These are phyloP conservation scores for Taiozyma sp. DNA, from an alignment of 1,139 yeast genomes.

Conservation along the genomic window DNA sequence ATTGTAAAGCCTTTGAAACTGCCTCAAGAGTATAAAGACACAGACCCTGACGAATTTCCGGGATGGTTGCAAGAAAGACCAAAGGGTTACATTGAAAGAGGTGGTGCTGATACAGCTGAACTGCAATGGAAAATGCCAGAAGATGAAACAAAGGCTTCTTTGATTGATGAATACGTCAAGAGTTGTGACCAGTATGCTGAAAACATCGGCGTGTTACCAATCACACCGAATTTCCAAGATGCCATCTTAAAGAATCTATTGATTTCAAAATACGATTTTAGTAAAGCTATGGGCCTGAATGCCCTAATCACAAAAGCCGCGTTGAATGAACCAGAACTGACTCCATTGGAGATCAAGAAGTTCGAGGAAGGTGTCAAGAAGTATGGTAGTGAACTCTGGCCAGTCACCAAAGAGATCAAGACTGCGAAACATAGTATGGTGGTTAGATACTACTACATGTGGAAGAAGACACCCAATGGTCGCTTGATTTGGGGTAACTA, in stretches of 20 bases:
- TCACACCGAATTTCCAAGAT: slow-evolving; percentile 78
- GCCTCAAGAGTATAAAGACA: slow-evolving; percentile 43
- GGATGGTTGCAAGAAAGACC: slow-evolving; percentile 80
- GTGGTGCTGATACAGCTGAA: slow-evolving; percentile 67
- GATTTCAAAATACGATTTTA: slow-evolving; percentile 45
- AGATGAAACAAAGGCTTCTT: slow-evolving; percentile 29
- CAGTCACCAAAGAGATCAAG: slow-evolving; percentile 63
- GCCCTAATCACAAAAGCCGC: slow-evolving; percentile 47
- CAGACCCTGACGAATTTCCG: slow-evolving; percentile 48
- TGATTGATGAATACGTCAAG: slow-evolving; percentile 50
- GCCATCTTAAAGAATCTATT: slow-evolving; percentile 54
- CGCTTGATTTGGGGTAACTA: slow-evolving; percentile 78
- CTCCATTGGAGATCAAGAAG: slow-evolving; percentile 52
- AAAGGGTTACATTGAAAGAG: slow-evolving; percentile 81
- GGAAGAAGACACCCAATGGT: slow-evolving; percentile 87
- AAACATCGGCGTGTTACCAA: slow-evolving; percentile 41
- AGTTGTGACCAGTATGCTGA: slow-evolving; percentile 56
- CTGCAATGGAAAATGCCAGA: slow-evolving; percentile 62
- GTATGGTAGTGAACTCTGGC: slow-evolving; percentile 78
- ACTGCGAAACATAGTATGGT: slow-evolving; percentile 72
- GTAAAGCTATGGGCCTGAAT: slow-evolving; percentile 36
- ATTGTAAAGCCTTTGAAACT: slow-evolving; percentile 33
- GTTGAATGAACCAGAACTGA: slow-evolving; percentile 73
- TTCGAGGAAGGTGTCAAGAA: slow-evolving; percentile 76
- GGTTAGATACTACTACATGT: slow-evolving; percentile 79